Percentiles rank a stretch among this genome's conserved stretches.
Conservation (phyloP, 441 rosid genomes). For the Theobroma grandiflorum region DNA sequence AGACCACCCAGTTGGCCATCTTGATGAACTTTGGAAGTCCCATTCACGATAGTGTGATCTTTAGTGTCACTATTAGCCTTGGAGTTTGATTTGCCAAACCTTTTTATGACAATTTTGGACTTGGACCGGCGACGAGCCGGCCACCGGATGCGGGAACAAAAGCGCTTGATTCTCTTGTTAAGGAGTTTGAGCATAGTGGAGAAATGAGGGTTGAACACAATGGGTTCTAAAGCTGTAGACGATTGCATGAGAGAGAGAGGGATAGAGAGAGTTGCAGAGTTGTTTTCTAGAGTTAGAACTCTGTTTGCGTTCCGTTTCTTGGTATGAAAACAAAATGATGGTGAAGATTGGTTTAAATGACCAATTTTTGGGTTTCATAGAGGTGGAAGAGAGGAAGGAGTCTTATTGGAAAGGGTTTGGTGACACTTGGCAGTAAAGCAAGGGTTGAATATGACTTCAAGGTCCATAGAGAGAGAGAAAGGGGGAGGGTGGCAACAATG, state of each 20-base stretch:
- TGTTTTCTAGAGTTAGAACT: constrained; percentile 8
- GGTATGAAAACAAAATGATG: background rate
- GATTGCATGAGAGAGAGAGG: constrained; percentile 29
- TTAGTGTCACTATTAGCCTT: constrained; percentile 27
- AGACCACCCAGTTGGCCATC: constrained; percentile 39
- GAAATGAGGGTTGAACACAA: constrained; percentile 14
- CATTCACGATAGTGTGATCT: constrained; percentile 24
- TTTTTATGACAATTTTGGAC: constrained; percentile 53
- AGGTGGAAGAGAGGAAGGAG: constrained; percentile 27
- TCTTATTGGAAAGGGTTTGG: constrained; percentile 46
- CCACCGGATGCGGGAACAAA: constrained; percentile 72
- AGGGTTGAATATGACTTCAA: constrained; percentile 21
- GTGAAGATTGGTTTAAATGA: background rate
- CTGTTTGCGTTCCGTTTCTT: constrained; percentile 14
- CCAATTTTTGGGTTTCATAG: background rate
- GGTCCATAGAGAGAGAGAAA: constrained; percentile 13
- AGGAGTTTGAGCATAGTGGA: constrained; percentile 59
- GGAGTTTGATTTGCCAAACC: constrained; percentile 42
- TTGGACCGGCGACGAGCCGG: constrained; percentile 59
- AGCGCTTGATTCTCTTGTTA: constrained; percentile 53
- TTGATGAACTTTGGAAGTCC: constrained; percentile 52
- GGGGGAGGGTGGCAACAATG: background rate
- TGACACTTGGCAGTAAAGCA: constrained; percentile 53
- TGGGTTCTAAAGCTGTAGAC: background rate
- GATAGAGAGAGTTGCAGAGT: background rate